A percentile compares a stretch with the other conserved stretches of the same genome.
Conservation (phyloP, 164 flowering plant species). For the Pachysandra terminalis region DNA sequence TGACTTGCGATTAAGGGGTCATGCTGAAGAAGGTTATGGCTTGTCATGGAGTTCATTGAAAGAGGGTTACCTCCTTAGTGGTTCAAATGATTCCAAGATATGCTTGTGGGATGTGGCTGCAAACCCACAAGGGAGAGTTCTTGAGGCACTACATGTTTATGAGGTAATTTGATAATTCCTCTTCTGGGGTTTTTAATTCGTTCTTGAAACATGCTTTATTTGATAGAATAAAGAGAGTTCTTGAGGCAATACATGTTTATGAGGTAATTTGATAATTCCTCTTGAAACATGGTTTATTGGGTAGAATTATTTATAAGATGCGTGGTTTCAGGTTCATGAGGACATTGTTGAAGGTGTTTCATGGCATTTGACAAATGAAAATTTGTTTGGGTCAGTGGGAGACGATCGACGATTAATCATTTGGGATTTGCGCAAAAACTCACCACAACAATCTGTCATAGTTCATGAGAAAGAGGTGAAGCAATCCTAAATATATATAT, state of each 20-base stretch:
- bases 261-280: constrained; percentile 39
- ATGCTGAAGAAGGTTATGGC: constrained; percentile 88
- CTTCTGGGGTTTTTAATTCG: background rate
- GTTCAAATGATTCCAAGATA: constrained; percentile 74
- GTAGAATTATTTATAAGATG: background rate
- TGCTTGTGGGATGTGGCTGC: constrained; percentile 87
- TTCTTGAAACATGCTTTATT: background rate
- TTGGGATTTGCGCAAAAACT: constrained; percentile 81
- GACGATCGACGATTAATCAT: constrained; percentile 72
- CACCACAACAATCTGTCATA: constrained; percentile 52
- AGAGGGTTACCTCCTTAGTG: constrained; percentile 80
- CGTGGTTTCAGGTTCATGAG: constrained; percentile 59
- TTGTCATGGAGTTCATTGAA: constrained; percentile 84
- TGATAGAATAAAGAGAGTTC: constrained; percentile 29
- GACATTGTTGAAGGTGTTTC: constrained; percentile 79
- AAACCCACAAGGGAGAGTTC: constrained; percentile 43
- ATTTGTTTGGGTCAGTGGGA: constrained; percentile 92
- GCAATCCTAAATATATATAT: constrained; percentile 4
- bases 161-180: constrained; percentile 39
- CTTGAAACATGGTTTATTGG: background rate
- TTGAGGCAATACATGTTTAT: constrained; percentile 53
- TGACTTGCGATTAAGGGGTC: constrained; percentile 77
- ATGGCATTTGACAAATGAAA: constrained; percentile 82
- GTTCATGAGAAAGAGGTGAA: constrained; percentile 85
- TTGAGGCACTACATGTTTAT: constrained; percentile 53